phyloP scores from a whole-genome alignment of 2,329 filamentous ascomycete species.

The Penicillium griseofulvum region DNA sequence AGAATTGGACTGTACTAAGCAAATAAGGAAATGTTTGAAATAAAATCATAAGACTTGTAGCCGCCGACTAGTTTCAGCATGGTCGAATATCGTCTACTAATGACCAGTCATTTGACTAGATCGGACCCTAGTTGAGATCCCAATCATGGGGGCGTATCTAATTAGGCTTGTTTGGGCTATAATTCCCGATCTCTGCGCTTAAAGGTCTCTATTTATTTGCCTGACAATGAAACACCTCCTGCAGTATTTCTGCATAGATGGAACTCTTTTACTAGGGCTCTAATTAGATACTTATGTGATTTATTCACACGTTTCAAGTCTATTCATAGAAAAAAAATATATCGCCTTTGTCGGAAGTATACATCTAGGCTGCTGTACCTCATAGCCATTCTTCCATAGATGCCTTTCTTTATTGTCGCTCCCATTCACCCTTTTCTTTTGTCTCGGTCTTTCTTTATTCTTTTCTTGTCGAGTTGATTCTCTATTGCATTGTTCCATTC shows the following conservation, averaged over 20 bases:
- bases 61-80: constrained; percentile 17
- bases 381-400: constrained; percentile 8
- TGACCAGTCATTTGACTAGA: constrained; percentile 12
- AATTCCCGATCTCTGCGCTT: constrained; percentile 10
- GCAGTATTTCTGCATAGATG: neutral
- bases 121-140: constrained; percentile 2
- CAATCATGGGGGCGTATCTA: neutral
- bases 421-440: constrained; percentile 7
- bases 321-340: constrained; percentile 6
- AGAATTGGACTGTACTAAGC: neutral
- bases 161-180: constrained; percentile 6
- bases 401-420: neutral
- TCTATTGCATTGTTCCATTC: constrained; percentile 20
- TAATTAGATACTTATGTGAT: constrained; percentile 1
- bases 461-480: constrained; percentile 22
- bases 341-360: neutral
- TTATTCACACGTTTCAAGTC: constrained; percentile 6
- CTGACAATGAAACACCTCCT: constrained; percentile 13
- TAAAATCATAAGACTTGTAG: neutral
- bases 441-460: constrained; percentile 10
- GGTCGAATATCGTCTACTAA: neutral
- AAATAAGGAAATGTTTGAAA: neutral
- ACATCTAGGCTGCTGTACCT: neutral
- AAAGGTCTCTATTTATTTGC: constrained; percentile 1
- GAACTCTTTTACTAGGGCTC: neutral